phyloP scores from a whole-genome alignment of 495 filamentous ascomycete species.

The Xylaria grammica region DNA sequence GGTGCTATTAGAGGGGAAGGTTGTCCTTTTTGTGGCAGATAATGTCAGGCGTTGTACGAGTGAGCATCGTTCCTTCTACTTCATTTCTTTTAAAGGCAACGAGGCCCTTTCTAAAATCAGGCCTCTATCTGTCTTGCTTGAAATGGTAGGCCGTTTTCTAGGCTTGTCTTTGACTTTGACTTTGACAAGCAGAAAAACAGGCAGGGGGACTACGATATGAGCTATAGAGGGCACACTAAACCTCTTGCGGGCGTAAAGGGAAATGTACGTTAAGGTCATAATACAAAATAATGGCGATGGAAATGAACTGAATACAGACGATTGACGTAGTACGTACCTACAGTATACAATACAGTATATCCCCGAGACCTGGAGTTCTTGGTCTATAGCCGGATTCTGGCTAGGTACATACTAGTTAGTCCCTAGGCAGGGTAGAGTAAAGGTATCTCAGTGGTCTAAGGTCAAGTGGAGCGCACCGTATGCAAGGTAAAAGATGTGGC shows the following conservation, averaged over 20 bases:
- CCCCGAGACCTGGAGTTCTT: too few relatives aligned
- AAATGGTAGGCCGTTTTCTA: neutral
- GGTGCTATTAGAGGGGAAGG: neutral
- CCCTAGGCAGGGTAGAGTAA: neutral
- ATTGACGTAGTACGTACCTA: neutral
- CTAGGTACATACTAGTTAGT: neutral
- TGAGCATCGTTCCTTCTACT: neutral
- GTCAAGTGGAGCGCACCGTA: slow-evolving; percentile 1
- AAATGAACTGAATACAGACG: neutral
- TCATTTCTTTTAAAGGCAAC: neutral
- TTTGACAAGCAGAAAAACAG: neutral
- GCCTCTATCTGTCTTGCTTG: slow-evolving; percentile 1
- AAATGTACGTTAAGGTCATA: neutral
- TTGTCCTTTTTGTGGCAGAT: neutral
- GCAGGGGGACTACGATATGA: neutral
- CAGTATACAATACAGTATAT: too few relatives aligned
- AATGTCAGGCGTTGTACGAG: neutral
- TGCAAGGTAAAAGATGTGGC: too few relatives aligned
- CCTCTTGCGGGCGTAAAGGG: neutral
- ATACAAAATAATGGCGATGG: neutral
- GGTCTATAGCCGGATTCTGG: too few relatives aligned
- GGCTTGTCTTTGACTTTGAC: neutral
- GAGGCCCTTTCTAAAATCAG: neutral
- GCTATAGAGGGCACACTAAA: neutral
- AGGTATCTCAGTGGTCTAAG: neutral